Conservation (phyloP, 176 grass and related monocot species). For the Zea luxurians region DNA sequence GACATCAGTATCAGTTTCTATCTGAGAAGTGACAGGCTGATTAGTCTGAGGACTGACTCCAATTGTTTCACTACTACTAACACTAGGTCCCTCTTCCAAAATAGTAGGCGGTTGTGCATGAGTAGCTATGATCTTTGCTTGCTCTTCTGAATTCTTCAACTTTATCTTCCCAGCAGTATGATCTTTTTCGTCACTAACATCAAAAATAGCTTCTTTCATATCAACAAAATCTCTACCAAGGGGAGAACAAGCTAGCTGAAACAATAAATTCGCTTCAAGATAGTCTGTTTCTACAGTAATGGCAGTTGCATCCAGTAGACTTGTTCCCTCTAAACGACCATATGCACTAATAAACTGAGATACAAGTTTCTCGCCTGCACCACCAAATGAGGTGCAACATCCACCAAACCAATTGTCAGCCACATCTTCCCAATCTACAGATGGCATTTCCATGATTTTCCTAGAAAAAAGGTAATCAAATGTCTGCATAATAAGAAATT, state of each 20-base stretch:
- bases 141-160: slow-evolving; percentile 26
- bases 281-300: slow-evolving; percentile 64
- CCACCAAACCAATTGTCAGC: slow-evolving; percentile 96
- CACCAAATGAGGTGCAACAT: slow-evolving; percentile 94
- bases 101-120: background rate
- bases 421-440: slow-evolving; percentile 76
- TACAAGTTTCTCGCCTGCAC: slow-evolving; percentile 63
- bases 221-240: slow-evolving; percentile 5
- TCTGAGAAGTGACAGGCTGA: slow-evolving; percentile 22
- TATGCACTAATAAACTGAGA: slow-evolving; percentile 64
- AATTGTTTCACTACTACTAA: slow-evolving; percentile 33
- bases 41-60: slow-evolving; percentile 14
- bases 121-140: slow-evolving; percentile 4
- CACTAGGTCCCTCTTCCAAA: background rate
- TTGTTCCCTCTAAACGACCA: slow-evolving; percentile 50
- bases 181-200: slow-evolving; percentile 18
- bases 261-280: slow-evolving; percentile 46
- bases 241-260: slow-evolving; percentile 23
- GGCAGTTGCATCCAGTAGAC: slow-evolving; percentile 59
- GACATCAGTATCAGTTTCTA: background rate
- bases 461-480: slow-evolving; percentile 38
- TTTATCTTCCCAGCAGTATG: slow-evolving; percentile 6
- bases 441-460: slow-evolving; percentile 86
- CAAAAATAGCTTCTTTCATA: slow-evolving; percentile 31
- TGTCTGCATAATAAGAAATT: background rate